Evolutionary conservation across 73 alveolate genomes (phyloP), one percentile per base, ranked within the genome.

Genomic region (Paramecium caudatum): DNA sequence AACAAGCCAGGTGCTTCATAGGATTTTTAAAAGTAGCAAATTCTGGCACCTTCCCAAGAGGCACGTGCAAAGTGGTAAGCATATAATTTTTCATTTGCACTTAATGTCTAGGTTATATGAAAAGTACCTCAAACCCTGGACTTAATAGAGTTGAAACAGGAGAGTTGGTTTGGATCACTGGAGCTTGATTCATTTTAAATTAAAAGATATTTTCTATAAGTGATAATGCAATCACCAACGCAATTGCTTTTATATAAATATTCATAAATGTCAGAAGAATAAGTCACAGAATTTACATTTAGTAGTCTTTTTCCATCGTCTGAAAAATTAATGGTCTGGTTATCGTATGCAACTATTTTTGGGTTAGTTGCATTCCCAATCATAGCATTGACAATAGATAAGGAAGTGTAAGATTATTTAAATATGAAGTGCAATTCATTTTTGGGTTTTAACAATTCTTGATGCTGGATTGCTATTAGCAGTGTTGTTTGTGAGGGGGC

Each of bases 1-100:
- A 97, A 95, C 55, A 98, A 86, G 8, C 98, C 99, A 6, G 99
- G 99, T 63, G 99, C 93, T 91, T 98, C 99, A 90, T 94, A 95
- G 41, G 98, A 90, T 27, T 94, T 98, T 48, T 98, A 93, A 85
- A 94, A 96, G 61, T 88, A 90, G 46, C 94, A 94, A 80, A 98
- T 95, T 39, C 86, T 95, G 27, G 94, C 93, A 5, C 99, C 99
- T 23, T 95, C 97, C 99, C 99, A 96, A 68, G 98, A 84, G 0
- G 99, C 99, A 82, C 94, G 91, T 32, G 96, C 94, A 47, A 97
- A 91, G 82, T 91, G 91, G 91, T 98, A 98, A 6, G 98, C 94
- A 93, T 97, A 98, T 82, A 91, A 91, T 94, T 94, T 97, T 94
- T 97, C 99, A 61, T 96, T 55, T 48, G 41, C n/a, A 9, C 91